Conservation (phyloP, 495 filamentous ascomycete genomes). For the Rhizodiscina lignyota region DNA sequence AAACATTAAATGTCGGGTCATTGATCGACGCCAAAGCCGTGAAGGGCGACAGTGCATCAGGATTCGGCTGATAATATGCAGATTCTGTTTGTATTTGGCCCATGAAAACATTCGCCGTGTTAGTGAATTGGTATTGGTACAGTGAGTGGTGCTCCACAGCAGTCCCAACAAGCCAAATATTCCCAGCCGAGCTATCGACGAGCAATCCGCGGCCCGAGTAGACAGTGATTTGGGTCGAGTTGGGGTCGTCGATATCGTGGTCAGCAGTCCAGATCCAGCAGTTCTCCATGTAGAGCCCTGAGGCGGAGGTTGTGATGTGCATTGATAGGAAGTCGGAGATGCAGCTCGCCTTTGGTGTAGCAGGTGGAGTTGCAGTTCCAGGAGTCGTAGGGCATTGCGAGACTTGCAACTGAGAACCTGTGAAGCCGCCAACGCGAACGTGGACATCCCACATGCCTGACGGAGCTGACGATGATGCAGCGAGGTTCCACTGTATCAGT, state of each 20-base stretch:
- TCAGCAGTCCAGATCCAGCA: conserved; percentile 57
- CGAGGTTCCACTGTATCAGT: conserved; percentile 22
- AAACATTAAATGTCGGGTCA: background rate
- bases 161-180: conserved; percentile 36
- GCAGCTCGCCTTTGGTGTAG: too few species aligned
- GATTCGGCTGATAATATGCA: conserved; percentile 7
- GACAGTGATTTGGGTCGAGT: conserved; percentile 43
- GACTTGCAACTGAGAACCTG: conserved; percentile 32
- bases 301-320: conserved; percentile 41
- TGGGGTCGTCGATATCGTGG: conserved; percentile 50
- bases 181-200: conserved; percentile 32
- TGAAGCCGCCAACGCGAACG: conserved; percentile 37
- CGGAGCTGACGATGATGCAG: conserved; percentile 10
- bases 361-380: conserved; percentile 24
- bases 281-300: conserved; percentile 44
- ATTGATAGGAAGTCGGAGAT: conserved; percentile 50
- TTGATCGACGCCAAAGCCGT: background rate
- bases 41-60: background rate
- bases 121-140: conserved; percentile 20
- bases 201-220: conserved; percentile 53
- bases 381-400: conserved; percentile 33
- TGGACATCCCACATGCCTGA: conserved; percentile 44
- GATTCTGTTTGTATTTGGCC: conserved; percentile 21
- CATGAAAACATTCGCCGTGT: conserved; percentile 18
- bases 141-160: conserved; percentile 19